Conservation (phyloP, 2,329 filamentous ascomycete genomes). For the Nannizziopsis arthrosporioides region DNA sequence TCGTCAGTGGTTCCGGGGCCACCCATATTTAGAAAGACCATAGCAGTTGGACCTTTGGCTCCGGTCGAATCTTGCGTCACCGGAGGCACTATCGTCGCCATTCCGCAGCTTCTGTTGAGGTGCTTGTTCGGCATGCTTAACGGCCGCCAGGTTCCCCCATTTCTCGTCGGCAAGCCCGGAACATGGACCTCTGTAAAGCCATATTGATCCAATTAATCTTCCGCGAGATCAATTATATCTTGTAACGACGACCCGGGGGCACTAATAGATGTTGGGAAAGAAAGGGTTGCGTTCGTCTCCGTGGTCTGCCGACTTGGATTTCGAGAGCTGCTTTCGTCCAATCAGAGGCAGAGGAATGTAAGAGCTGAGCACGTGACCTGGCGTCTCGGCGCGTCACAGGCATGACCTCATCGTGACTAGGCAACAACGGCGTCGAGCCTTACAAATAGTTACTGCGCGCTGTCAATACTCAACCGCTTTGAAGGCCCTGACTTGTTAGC, state of each 20-base stretch:
- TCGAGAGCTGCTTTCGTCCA: background rate
- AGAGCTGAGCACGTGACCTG: background rate
- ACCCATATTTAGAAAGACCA: constrained; percentile 99
- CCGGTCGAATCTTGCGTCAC: constrained; percentile 65
- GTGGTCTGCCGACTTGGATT: too few relatives aligned
- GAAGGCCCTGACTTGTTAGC: background rate
- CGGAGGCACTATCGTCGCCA: constrained; percentile 57
- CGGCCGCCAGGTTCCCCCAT: constrained; percentile 5
- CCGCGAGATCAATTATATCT: background rate
- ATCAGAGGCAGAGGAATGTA: background rate
- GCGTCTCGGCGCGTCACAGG: background rate
- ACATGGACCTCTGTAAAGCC: constrained; percentile 11
- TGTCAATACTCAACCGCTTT: background rate
- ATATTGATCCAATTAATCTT: constrained; percentile 5
- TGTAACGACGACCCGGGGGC: background rate
- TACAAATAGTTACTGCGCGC: background rate
- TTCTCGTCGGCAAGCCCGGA: constrained; percentile 5
- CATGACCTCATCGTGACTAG: constrained; percentile 3
- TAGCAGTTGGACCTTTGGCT: constrained; percentile 75
- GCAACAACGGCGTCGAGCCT: background rate
- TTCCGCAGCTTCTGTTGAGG: constrained; percentile 19
- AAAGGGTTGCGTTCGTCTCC: background rate
- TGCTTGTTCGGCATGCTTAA: constrained; percentile 1
- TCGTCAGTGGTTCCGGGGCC: constrained; percentile 80
- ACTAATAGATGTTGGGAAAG: too few relatives aligned